phyloP scores from a whole-genome alignment of 768 basidiomycete genomes.

The Phanerochaete carnosa region DNA sequence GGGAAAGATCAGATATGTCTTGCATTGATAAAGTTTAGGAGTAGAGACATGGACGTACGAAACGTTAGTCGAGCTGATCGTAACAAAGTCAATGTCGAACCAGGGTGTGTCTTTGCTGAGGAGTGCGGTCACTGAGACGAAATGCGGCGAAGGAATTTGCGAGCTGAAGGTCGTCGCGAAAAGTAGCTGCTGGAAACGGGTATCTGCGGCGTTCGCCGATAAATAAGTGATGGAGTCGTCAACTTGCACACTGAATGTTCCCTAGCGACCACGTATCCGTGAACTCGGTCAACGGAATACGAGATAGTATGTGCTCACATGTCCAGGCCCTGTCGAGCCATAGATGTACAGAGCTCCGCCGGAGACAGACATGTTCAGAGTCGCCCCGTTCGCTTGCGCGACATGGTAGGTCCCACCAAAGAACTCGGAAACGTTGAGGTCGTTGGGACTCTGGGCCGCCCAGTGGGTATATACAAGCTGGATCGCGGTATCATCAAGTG shows the following conservation, averaged over 20 bases:
- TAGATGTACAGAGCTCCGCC: constrained; percentile 23
- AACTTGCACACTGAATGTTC: constrained; percentile 20
- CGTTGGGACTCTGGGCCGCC: constrained; percentile 20
- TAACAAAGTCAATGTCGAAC: constrained; percentile 30
- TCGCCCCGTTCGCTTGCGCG: constrained; percentile 18
- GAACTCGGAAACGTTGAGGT: constrained; percentile 17
- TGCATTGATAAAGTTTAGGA: neutral
- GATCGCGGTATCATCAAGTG: constrained; percentile 26
- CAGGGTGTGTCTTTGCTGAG: constrained; percentile 15
- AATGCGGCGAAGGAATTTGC: constrained; percentile 8
- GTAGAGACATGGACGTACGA: neutral
- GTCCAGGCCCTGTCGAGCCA: constrained; percentile 27
- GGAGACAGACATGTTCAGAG: constrained; percentile 18
- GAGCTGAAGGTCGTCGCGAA: constrained; percentile 16
- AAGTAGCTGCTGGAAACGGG: constrained; percentile 23
- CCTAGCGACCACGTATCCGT: constrained; percentile 10
- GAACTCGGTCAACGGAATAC: neutral
- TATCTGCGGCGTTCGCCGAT: constrained; percentile 15
- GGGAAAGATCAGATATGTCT: neutral
- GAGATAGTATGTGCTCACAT: constrained; percentile 17
- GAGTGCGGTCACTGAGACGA: constrained; percentile 19
- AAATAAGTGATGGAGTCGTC: constrained; percentile 19
- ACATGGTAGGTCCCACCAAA: constrained; percentile 26
- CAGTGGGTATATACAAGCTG: constrained; percentile 21
- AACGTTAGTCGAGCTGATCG: constrained; percentile 9